These are phyloP conservation scores for Escovopsis sp. DNA, from an alignment of 2,329 filamentous ascomycete species.

Conservation along the genomic window DNA sequence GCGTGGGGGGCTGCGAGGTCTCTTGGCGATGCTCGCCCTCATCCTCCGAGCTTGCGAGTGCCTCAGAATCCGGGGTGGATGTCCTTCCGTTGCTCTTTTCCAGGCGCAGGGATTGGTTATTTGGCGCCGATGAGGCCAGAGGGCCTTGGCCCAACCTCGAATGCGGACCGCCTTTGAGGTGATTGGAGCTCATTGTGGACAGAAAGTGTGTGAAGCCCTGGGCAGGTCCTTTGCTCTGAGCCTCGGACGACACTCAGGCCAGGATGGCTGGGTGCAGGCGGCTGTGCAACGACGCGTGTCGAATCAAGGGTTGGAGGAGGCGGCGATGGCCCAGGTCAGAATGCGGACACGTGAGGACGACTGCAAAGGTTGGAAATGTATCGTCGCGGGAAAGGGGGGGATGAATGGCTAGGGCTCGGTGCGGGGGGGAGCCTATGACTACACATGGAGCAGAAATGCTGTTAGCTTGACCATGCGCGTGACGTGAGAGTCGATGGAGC, in stretches of 20 bases:
- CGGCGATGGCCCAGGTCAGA: neutral
- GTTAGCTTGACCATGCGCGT: too few species aligned
- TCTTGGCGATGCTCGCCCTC: constrained; percentile 57
- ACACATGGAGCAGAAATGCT: too few species aligned
- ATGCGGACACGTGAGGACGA: neutral
- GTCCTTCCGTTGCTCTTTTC: constrained; percentile 67
- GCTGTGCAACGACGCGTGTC: neutral
- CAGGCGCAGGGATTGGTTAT: constrained; percentile 48
- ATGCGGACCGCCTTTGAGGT: constrained; percentile 32
- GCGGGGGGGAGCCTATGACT: too few species aligned
- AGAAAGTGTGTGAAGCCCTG: neutral
- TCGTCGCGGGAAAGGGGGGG: too few species aligned
- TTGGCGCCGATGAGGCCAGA: constrained; percentile 32
- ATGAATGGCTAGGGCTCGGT: too few species aligned
- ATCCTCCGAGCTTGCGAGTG: constrained; percentile 85
- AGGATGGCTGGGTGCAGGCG: too few species aligned
- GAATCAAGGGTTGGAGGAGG: neutral
- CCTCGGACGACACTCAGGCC: too few species aligned
- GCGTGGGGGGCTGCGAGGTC: constrained; percentile 28
- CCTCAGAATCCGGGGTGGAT: constrained; percentile 88
- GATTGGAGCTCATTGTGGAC: constrained; percentile 34
- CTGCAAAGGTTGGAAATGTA: neutral
- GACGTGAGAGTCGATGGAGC: too few species aligned
- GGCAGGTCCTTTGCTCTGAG: too few species aligned
- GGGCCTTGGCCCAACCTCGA: constrained; percentile 35